Evolutionary conservation across 371 early-diverging fungal genomes (phyloP).

Genomic region (Choanephora cucurbitarum): DNA sequence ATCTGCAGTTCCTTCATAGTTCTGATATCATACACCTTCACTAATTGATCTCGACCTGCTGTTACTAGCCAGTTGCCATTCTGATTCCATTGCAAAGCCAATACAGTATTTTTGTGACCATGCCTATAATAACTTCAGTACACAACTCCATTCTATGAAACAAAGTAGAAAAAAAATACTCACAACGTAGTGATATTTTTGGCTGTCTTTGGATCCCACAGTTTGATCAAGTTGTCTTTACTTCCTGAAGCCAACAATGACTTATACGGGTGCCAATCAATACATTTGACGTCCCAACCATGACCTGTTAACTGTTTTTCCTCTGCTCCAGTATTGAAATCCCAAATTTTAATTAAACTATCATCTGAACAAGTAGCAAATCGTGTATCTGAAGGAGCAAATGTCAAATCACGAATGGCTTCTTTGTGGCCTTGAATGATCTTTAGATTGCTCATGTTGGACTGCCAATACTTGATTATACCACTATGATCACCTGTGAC

Average conservation of each 20-base stretch:
- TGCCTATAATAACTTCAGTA: constrained; percentile 57
- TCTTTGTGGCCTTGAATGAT: constrained; percentile 93
- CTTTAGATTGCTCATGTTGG: constrained; percentile 98
- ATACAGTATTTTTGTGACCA: constrained; percentile 97
- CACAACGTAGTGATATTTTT: constrained; percentile 90
- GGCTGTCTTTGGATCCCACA: constrained; percentile 99
- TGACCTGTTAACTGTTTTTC: constrained; percentile 92
- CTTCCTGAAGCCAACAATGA: constrained; percentile 97
- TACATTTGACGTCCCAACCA: constrained; percentile 99
- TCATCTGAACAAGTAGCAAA: constrained; percentile 99
- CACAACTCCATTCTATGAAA: neutral
- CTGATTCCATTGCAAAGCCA: constrained; percentile 92
- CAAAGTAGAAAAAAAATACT: constrained; percentile 27
- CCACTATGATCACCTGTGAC: constrained; percentile 97
- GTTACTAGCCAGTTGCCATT: constrained; percentile 98
- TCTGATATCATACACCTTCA: constrained; percentile 96
- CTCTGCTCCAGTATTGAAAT: constrained; percentile 88
- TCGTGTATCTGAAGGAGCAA: constrained; percentile 79
- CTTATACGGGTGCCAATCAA: constrained; percentile 99
- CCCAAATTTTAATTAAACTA: constrained; percentile 96
- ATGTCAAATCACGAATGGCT: constrained; percentile 87
- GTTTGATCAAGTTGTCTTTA: constrained; percentile 97
- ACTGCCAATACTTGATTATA: constrained; percentile 99
- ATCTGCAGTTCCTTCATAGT: constrained; percentile 94
- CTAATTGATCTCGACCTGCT: constrained; percentile 94